Conservation (phyloP, 345 rosid genomes). For the Camelina neglecta region DNA sequence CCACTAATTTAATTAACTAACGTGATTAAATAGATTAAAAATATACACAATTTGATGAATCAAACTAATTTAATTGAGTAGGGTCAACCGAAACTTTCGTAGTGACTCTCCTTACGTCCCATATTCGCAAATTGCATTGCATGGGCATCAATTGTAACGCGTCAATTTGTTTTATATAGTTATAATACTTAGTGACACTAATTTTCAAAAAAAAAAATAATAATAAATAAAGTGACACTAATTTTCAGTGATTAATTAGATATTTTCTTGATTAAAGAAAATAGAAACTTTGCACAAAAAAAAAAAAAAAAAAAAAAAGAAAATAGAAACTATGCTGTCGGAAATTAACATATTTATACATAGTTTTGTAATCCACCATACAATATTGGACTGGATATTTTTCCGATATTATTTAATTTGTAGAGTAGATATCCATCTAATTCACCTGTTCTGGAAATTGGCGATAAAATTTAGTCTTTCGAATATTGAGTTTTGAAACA, state of each 20-base stretch:
- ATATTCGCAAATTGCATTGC: constrained; percentile 38
- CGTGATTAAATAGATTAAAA: constrained; percentile 9
- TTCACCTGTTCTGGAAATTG: constrained; percentile 12
- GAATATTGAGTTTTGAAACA: not conserved
- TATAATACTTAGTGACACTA: not conserved
- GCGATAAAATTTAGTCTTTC: not conserved
- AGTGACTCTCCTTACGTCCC: constrained; percentile 27
- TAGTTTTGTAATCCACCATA: not conserved
- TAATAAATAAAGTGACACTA: not conserved
- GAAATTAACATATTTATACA: not conserved
- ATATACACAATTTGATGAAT: constrained; percentile 26
- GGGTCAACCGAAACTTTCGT: constrained; percentile 35
- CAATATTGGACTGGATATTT: constrained; percentile 2
- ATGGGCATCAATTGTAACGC: constrained; percentile 14
- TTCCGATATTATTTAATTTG: constrained; percentile 13
- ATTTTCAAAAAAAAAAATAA: not conserved
- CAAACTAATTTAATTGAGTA: constrained; percentile 19
- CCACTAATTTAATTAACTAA: not conserved
- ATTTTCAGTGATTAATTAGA: not conserved
- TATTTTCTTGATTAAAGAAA: not conserved
- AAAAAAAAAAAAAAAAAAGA: too few relatives aligned
- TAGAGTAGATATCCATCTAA: constrained; percentile 26
- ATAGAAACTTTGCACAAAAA: not conserved
- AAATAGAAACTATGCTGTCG: not conserved
- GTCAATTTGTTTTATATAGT: constrained; percentile 9